Evolutionary conservation across 177 flowering plant species (phyloP).

Genomic region (Vitis hybrid): DNA sequence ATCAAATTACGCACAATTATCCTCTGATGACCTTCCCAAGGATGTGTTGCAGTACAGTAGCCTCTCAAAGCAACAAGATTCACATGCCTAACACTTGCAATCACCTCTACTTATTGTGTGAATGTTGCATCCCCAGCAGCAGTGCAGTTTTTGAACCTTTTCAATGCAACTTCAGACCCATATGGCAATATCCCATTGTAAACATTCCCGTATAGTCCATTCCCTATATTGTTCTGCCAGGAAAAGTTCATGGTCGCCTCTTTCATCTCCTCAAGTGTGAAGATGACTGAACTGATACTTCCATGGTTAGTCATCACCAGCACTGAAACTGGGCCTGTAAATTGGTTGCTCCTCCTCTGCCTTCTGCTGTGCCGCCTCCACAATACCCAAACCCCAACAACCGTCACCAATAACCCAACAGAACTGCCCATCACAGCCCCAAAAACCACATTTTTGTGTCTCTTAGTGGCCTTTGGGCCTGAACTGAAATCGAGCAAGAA

Average conservation of each 20-base stretch:
- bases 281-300: conserved; percentile 8
- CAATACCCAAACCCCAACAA: conserved; percentile 5
- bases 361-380: conserved; percentile 10
- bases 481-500: conserved; percentile 6
- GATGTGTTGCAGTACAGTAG: conserved; percentile 17
- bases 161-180: conserved; percentile 28
- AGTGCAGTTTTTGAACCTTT: conserved; percentile 31
- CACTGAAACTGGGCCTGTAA: background rate
- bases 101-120: conserved; percentile 25
- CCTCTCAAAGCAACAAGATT: conserved; percentile 32
- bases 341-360: conserved; percentile 5
- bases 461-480: background rate
- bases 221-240: conserved; percentile 24
- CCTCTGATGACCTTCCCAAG: conserved; percentile 23
- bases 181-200: conserved; percentile 22
- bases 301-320: background rate
- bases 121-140: conserved; percentile 19
- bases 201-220: conserved; percentile 32
- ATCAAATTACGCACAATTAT: conserved; percentile 26
- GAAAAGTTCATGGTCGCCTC: conserved; percentile 22
- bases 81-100: conserved; percentile 29
- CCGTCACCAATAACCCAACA: conserved; percentile 9
- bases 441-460: background rate
- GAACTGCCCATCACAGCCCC: conserved; percentile 15
- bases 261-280: conserved; percentile 19